Conservation (phyloP, 78 protist species). For the Dictyostelium capitatum region DNA sequence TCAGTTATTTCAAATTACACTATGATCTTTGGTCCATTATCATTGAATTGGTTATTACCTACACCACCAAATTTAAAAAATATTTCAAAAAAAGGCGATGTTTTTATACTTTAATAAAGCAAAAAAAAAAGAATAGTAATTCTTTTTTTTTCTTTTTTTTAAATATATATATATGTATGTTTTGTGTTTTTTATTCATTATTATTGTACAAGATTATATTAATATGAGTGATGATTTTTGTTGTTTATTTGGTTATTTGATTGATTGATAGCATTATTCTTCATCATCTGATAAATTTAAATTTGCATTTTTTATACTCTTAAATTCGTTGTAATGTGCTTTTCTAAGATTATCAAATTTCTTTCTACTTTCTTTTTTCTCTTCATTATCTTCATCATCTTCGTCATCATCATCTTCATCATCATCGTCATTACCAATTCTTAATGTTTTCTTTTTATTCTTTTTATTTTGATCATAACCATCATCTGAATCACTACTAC, state of each 20-base stretch:
- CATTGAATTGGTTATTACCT: constrained; percentile 54
- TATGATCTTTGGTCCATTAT: constrained; percentile 32
- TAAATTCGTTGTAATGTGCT: constrained; percentile 63
- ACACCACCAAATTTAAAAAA: constrained; percentile 8
- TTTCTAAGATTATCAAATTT: constrained; percentile 73
- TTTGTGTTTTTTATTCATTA: constrained; percentile 9
- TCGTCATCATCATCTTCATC: constrained; percentile 14
- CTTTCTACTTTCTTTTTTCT: constrained; percentile 29
- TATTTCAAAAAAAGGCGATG: constrained; percentile 42
- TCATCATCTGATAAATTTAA: constrained; percentile 42
- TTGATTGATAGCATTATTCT: not conserved
- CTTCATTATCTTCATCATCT: constrained; percentile 45
- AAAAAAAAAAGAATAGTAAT: not conserved
- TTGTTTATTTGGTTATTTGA: not conserved
- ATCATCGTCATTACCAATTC: not conserved
- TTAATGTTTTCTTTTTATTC: not conserved
- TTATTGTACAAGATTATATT: not conserved
- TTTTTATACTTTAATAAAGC: constrained; percentile 38
- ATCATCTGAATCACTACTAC: constrained; percentile 66
- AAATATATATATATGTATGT: not conserved
- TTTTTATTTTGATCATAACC: constrained; percentile 1
- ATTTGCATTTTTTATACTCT: not conserved
- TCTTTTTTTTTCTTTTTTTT: not conserved
- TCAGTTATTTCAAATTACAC: constrained; percentile 10
- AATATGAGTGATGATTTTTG: not conserved